Base-by-base conservation (phyloP, 1,284 basidiomycete genomes). In the Pholiota adiposa region DNA sequence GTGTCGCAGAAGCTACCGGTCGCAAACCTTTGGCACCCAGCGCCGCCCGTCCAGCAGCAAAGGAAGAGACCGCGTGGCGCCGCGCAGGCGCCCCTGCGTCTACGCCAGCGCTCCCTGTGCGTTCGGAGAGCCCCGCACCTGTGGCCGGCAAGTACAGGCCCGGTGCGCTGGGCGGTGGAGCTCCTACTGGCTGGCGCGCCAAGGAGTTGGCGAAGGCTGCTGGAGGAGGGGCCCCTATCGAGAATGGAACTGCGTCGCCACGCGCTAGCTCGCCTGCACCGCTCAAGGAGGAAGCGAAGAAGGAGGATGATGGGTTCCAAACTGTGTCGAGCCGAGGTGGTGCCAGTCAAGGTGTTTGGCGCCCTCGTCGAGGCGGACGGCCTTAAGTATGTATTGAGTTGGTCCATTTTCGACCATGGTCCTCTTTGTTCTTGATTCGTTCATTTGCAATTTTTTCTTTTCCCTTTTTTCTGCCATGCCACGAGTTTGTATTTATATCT, bases 221-320 rank as follows among this genome's bases (percentile, higher is more conserved):
- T 49, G 74, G 66, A 18, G 70, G 56, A 23, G 69, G 64, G 12
- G 65, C 68, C 43, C 66, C 58, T 29, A 56, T 25, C 56, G 57
- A 50, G 27, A 54, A 53, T 16, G 65, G 68, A 4, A 64, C 71
- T 18, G 68, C 66, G 2, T 59, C 72, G 27, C 61, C 67, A 27
- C 62, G 65, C 29, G 53, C 65, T 21, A 58, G 70, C 12, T 77
- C 83, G 0, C 77, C 83, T 31, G 75, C 74, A 21, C 72, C 82
- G 0, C 73, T 34, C 73, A 76, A 75, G 61, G 77, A 79, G 56
- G 81, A 83, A 55, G 55, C 63, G 9, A 76, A 74, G 65, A 82
- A 79, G 61, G 87, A 89, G 38, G 78, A 84, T 8, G 90, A 92
- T 64, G 90, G 90, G 2, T 92, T 92, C 82, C 84, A 88, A 70